Evolutionary conservation across 495 filamentous ascomycete species (phyloP).

Genomic region (Xylaria palmicola): DNA sequence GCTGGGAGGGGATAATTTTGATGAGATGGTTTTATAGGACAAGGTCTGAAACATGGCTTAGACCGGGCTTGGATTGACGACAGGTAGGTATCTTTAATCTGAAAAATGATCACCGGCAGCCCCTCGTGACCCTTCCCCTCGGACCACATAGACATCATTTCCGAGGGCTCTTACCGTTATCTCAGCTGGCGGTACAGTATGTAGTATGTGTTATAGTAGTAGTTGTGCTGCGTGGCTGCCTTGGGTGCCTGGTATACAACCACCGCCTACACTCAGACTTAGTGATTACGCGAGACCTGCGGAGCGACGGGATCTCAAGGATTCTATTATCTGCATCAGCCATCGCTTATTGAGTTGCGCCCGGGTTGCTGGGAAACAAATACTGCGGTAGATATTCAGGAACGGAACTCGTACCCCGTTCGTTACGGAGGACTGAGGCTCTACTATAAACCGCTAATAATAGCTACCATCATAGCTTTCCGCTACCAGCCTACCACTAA

Average conservation of each 20-base stretch:
- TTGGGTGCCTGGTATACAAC: background rate
- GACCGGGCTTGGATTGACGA: constrained; percentile 1
- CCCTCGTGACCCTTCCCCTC: background rate
- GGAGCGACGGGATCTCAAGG: background rate
- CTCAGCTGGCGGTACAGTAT: too few relatives aligned
- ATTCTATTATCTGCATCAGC: background rate
- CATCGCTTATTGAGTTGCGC: background rate
- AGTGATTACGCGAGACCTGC: too few relatives aligned
- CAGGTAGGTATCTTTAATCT: background rate
- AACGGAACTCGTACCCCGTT: too few relatives aligned
- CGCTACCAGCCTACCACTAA: background rate
- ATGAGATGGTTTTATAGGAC: constrained; percentile 6
- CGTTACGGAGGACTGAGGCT: too few relatives aligned
- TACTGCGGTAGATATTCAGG: too few relatives aligned
- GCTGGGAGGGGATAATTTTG: background rate
- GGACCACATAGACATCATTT: background rate
- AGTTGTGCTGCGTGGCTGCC: too few relatives aligned
- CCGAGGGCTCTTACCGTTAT: too few relatives aligned
- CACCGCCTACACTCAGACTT: background rate
- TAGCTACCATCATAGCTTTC: background rate
- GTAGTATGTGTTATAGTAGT: too few relatives aligned
- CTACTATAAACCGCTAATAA: background rate
- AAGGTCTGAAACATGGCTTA: background rate
- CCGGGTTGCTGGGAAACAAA: background rate
- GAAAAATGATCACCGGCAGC: background rate